A percentile compares a stretch with the other conserved stretches of the same genome.
phyloP scores from a whole-genome alignment of 139 green algal species.

The Coccomyxa sp. region DNA sequence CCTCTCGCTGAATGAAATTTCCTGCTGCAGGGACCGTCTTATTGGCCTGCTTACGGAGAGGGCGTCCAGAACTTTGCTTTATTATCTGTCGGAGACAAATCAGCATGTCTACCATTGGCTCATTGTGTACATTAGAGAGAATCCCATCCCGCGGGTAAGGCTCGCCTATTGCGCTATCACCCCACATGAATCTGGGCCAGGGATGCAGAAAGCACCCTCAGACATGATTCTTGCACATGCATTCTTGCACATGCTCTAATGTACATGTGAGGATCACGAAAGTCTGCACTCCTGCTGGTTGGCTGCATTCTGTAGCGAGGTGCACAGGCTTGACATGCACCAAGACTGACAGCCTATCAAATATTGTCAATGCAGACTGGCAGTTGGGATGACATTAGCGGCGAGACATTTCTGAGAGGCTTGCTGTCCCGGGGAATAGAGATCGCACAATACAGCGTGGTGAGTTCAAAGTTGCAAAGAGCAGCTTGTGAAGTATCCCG shows the following conservation, averaged over 20 bases:
- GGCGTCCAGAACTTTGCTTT: constrained; percentile 66
- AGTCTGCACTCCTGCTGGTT: too few species aligned
- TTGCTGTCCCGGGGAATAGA: constrained; percentile 66
- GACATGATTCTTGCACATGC: neutral
- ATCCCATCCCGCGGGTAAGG: constrained; percentile 62
- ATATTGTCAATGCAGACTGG: constrained; percentile 53
- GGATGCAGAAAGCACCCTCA: too few species aligned
- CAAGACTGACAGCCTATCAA: too few species aligned
- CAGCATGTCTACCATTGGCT: constrained; percentile 62
- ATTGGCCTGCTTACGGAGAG: constrained; percentile 7
- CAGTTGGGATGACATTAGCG: constrained; percentile 75
- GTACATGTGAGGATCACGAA: too few species aligned
- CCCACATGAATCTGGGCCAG: too few species aligned
- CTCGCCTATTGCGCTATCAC: too few species aligned
- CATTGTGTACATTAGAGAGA: constrained; percentile 38
- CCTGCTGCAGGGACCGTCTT: neutral
- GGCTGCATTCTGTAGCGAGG: too few species aligned
- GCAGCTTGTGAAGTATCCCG: too few species aligned
- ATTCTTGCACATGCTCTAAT: too few species aligned
- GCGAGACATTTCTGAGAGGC: constrained; percentile 74
- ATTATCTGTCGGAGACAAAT: constrained; percentile 68
- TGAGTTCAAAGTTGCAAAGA: too few species aligned
- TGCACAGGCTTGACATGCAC: too few species aligned
- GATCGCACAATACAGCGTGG: neutral
- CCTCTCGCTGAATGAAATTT: neutral